Percentiles rank a stretch among this genome's conserved stretches.
Conservation (phyloP, 1,284 basidiomycete species). For the Salmacisia buchloeana region DNA sequence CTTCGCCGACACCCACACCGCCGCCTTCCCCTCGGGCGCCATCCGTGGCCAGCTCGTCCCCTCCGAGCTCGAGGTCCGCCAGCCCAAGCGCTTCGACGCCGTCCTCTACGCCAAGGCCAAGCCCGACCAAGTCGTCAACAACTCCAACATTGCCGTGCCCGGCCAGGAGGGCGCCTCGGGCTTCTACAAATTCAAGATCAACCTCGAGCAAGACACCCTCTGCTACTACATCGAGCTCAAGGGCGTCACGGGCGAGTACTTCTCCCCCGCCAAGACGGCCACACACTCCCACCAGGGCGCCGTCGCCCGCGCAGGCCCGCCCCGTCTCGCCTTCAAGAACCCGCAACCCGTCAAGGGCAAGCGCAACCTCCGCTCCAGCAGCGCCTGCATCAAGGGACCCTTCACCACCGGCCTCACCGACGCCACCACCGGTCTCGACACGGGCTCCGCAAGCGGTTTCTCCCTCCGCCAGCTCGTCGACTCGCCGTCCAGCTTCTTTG, state of each 20-base stretch:
- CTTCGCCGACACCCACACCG: slow-evolving; percentile 51
- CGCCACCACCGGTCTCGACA: slow-evolving; percentile 16
- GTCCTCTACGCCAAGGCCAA: slow-evolving; percentile 10
- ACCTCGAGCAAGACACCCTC: slow-evolving; percentile 16
- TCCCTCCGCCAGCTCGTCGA: slow-evolving; percentile 14
- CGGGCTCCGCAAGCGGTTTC: slow-evolving; percentile 19
- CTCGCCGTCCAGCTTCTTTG: slow-evolving; percentile 16
- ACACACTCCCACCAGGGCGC: slow-evolving; percentile 22
- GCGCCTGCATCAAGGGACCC: slow-evolving; percentile 18
- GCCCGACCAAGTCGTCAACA: slow-evolving; percentile 15
- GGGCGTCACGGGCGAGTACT: slow-evolving; percentile 21
- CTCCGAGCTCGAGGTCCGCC: slow-evolving; percentile 15
- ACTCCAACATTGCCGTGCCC: neutral
- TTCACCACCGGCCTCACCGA: slow-evolving; percentile 21
- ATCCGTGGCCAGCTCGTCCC: slow-evolving; percentile 48
- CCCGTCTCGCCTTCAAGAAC: slow-evolving; percentile 21
- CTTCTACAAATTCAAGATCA: slow-evolving; percentile 17
- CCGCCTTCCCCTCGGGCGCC: slow-evolving; percentile 45
- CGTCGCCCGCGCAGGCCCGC: slow-evolving; percentile 14
- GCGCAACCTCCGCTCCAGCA: neutral
- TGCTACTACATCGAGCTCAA: slow-evolving; percentile 17
- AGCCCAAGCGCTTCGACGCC: slow-evolving; percentile 14
- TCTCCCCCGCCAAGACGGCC: slow-evolving; percentile 19
- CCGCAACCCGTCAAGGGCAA: slow-evolving; percentile 11
- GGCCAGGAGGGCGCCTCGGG: slow-evolving; percentile 11